A percentile compares a stretch with the other conserved stretches of the same genome.
Conservation (phyloP, 2,329 filamentous ascomycete genomes). For the Cadophora luteo-olivacea region DNA sequence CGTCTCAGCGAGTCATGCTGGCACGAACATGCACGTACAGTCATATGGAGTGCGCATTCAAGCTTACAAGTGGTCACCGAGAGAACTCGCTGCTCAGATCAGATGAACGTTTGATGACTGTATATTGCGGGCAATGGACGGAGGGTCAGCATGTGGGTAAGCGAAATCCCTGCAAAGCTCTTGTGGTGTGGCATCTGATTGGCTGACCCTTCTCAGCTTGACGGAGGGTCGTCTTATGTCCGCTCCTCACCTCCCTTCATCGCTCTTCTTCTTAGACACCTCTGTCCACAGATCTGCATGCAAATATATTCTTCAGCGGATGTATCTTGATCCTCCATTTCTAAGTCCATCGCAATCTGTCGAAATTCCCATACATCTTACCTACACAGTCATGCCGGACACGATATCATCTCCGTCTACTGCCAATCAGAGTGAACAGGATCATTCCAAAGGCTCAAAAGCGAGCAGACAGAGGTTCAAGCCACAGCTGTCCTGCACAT, state of each 20-base stretch:
- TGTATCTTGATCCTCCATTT: neutral
- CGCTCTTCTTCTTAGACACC: neutral
- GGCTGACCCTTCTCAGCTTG: neutral
- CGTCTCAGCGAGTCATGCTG: too few species aligned
- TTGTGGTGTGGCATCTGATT: neutral
- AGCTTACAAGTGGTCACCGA: neutral
- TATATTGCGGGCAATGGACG: constrained; percentile 2
- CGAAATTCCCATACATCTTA: neutral
- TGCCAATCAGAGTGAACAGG: constrained; percentile 1
- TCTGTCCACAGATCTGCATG: neutral
- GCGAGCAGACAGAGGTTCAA: constrained; percentile 36
- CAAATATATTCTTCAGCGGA: neutral
- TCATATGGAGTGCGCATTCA: neutral
- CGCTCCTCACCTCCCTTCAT: neutral
- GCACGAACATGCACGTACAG: neutral
- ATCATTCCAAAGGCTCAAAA: constrained; percentile 1
- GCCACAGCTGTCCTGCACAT: constrained; percentile 40
- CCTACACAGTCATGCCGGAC: neutral
- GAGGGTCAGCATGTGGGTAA: constrained; percentile 11
- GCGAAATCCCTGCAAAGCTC: neutral
- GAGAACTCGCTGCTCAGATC: neutral
- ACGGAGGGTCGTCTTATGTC: constrained; percentile 6
- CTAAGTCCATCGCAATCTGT: neutral
- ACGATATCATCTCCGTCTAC: neutral
- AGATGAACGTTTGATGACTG: neutral